Percentiles rank a stretch among this genome's conserved stretches.
Evolutionary conservation across 352 stramenopile species (phyloP).

Genomic region (Phytophthora sojae): DNA sequence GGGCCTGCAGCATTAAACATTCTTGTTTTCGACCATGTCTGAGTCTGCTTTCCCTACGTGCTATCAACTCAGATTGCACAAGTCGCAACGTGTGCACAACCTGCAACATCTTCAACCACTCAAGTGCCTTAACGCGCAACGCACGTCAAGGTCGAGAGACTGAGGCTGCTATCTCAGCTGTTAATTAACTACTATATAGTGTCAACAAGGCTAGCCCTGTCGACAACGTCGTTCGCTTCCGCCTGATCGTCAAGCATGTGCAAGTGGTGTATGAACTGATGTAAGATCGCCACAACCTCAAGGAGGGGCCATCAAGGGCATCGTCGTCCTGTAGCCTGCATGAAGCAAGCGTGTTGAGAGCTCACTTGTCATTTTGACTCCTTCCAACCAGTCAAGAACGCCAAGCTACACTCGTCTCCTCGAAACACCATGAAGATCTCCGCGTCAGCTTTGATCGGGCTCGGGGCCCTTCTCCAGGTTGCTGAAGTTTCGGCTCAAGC

Average conservation of each 20-base stretch:
- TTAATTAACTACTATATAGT: background rate
- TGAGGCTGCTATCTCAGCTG: background rate
- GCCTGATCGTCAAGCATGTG: constrained; percentile 2
- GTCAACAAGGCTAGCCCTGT: background rate
- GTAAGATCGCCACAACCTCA: constrained; percentile 1
- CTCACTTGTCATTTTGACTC: constrained; percentile 47
- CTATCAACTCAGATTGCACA: background rate
- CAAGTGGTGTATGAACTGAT: background rate
- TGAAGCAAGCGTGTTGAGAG: background rate
- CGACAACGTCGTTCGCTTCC: background rate
- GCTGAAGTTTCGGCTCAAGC: constrained; percentile 20
- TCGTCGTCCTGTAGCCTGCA: background rate
- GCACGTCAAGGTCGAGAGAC: background rate
- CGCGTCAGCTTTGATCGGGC: constrained; percentile 24
- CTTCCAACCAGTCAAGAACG: constrained; percentile 19
- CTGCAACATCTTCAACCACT: background rate
- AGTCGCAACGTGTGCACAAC: background rate
- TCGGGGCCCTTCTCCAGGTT: constrained; percentile 29
- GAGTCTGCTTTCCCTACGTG: background rate
- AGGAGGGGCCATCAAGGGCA: background rate
- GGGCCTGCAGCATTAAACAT: too few relatives aligned
- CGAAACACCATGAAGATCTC: constrained; percentile 39
- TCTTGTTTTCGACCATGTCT: too few relatives aligned
- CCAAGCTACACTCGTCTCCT: constrained; percentile 4
- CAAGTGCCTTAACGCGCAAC: background rate